These are phyloP conservation scores for Leccinum obscurum DNA, from an alignment of 768 basidiomycete genomes.

Conservation along the genomic window DNA sequence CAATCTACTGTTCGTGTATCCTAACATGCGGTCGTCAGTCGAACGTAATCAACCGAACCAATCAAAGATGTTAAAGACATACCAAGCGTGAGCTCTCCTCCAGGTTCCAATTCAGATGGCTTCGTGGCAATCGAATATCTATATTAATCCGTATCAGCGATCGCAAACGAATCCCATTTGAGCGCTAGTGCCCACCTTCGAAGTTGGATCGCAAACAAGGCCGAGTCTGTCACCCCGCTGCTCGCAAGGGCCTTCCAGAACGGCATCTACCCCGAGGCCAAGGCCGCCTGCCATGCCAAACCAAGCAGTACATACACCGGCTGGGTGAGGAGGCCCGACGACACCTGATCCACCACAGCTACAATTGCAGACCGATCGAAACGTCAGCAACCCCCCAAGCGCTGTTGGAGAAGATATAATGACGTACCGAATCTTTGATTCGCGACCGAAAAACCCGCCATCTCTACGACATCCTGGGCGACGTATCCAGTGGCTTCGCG, in stretches of 20 bases:
- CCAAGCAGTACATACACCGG: conserved; percentile 57
- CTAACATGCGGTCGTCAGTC: conserved; percentile 18
- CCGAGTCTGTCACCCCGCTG: conserved; percentile 33
- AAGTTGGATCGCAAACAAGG: conserved; percentile 47
- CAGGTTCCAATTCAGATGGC: conserved; percentile 52
- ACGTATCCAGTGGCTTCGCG: conserved; percentile 45
- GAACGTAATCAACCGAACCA: no score
- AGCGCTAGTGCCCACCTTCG: conserved; percentile 33
- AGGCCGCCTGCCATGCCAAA: conserved; percentile 46
- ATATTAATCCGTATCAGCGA: not conserved
- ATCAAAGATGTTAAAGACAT: conserved; percentile 11
- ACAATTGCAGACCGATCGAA: not conserved
- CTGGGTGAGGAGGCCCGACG: conserved; percentile 33
- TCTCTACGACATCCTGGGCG: conserved; percentile 46
- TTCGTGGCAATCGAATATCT: conserved; percentile 47
- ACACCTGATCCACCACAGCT: conserved; percentile 42
- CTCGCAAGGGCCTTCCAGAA: conserved; percentile 46
- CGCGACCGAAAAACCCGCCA: conserved; percentile 52
- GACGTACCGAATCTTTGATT: conserved; percentile 44
- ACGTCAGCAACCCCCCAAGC: not conserved
- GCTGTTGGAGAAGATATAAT: not conserved
- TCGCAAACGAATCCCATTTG: not conserved
- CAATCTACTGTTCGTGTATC: conserved; percentile 39
- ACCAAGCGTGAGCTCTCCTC: conserved; percentile 76
- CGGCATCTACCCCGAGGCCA: conserved; percentile 44